Evolutionary conservation across 148 eudicot species (phyloP), one percentile per base, ranked within the genome.

Genomic region (Agrostemma githago): DNA sequence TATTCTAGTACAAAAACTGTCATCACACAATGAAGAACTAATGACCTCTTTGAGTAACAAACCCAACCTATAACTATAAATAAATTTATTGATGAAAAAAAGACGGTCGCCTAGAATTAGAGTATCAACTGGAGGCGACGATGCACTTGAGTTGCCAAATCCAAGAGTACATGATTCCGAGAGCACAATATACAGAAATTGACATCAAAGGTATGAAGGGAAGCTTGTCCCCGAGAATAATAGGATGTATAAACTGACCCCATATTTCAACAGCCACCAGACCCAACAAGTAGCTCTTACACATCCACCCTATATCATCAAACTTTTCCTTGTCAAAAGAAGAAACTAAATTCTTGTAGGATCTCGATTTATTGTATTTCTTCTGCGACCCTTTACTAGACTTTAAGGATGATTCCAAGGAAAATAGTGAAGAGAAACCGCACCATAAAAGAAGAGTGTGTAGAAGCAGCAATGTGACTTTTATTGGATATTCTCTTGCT

Each of bases 401-500:
- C 19, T 74, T 79, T 70, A 72, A 65, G 62, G 66, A n/a, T 7
- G 68, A 40, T 5, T 60, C 68, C 58, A 44, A 70, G 3, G 82
- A 72, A 76, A 89, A 90, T 43, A 70, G 75, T 1, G 90, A 83
- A 48, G 96, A 84, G 77, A 89, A 90, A 71, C 93, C 92, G 60
- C 66, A 78, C 87, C 91, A 88, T 83, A 86, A 78, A 11, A 92
- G 84, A 76, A 74, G 38, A 51, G 81, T 72, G 80, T 90, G 88
- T 75, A 89, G 66, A 61, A 88, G 81, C 57, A 92, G 86, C 44
- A 92, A 38, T 21, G 81, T 54, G 72, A 92, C 89, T 80, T 92
- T 96, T 34, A 96, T 85, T 8, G 94, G 97, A 82, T 92, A 96
- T 78, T 96, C 99, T 86, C 85, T 89, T 70, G 90, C 81, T 84